phyloP scores from a whole-genome alignment of 2,329 filamentous ascomycete genomes.

The Fusarium begoniae region DNA sequence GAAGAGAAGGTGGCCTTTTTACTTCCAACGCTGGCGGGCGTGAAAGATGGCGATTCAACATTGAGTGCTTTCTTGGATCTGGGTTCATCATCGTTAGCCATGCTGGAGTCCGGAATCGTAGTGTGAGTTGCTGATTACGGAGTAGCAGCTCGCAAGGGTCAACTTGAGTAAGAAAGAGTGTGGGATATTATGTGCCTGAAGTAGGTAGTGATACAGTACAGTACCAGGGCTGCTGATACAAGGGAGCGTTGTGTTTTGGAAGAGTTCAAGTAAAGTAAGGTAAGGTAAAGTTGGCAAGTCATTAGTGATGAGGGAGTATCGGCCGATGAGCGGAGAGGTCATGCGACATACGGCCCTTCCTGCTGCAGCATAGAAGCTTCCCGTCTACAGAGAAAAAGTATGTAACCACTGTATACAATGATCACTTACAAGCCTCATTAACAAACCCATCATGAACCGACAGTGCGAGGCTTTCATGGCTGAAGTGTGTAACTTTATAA shows the following conservation, averaged over 20 bases:
- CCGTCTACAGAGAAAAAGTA: background rate
- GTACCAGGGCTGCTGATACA: background rate
- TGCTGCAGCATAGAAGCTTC: constrained; percentile 3
- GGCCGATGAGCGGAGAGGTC: constrained; percentile 18
- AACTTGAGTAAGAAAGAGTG: background rate
- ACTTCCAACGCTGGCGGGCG: constrained; percentile 66
- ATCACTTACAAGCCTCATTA: background rate
- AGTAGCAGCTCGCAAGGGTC: background rate
- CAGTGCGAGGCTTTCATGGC: constrained; percentile 1
- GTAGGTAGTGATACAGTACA: background rate
- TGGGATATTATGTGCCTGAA: background rate
- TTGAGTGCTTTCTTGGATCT: constrained; percentile 82
- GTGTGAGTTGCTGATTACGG: background rate
- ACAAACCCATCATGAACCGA: background rate
- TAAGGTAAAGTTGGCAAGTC: background rate
- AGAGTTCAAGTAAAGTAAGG: background rate
- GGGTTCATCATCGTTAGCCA: constrained; percentile 23
- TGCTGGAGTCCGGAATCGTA: background rate
- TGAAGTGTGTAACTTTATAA: constrained; percentile 17
- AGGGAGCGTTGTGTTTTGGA: background rate
- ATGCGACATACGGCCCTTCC: constrained; percentile 11
- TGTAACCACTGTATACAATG: background rate
- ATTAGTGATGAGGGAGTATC: constrained; percentile 7
- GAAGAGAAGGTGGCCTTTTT: constrained; percentile 86
- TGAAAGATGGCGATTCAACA: constrained; percentile 96